phyloP scores from a whole-genome alignment of 1,284 basidiomycete species.

The Veloboletus limbatus region DNA sequence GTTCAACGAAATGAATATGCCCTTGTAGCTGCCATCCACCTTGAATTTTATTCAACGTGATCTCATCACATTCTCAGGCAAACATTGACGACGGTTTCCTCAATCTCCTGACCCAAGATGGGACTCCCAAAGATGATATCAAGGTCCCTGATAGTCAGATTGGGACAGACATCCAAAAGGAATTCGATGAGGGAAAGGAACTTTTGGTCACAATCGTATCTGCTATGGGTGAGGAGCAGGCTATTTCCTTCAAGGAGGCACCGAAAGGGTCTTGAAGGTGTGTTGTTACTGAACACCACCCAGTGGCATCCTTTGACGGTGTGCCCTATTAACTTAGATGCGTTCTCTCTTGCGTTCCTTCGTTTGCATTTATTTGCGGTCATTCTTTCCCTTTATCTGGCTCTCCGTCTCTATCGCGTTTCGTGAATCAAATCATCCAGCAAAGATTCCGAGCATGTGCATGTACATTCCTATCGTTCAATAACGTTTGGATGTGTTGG shows the following conservation, averaged over 20 bases:
- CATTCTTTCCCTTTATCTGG: slow-evolving; percentile 4
- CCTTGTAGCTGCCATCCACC: slow-evolving; percentile 55
- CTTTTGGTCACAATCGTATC: slow-evolving; percentile 85
- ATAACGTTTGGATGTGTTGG: slow-evolving; percentile 28
- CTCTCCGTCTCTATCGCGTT: slow-evolving; percentile 9
- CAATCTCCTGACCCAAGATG: slow-evolving; percentile 90
- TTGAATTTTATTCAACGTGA: slow-evolving; percentile 2
- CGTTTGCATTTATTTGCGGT: slow-evolving; percentile 21
- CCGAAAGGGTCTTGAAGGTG: slow-evolving; percentile 53
- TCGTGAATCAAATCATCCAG: slow-evolving; percentile 18
- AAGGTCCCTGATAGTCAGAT: slow-evolving; percentile 86
- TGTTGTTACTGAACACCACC: slow-evolving; percentile 1
- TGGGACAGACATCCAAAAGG: slow-evolving; percentile 70
- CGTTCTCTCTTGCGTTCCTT: slow-evolving; percentile 5
- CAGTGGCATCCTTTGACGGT: not conserved
- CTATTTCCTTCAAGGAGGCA: slow-evolving; percentile 84
- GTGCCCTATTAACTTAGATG: not conserved
- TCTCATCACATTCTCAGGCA: slow-evolving; percentile 44
- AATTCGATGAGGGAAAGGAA: slow-evolving; percentile 89
- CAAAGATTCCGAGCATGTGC: slow-evolving; percentile 23
- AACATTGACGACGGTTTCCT: slow-evolving; percentile 91
- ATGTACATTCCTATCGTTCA: slow-evolving; percentile 30
- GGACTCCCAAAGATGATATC: slow-evolving; percentile 91
- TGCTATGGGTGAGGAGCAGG: slow-evolving; percentile 93
- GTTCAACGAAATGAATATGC: slow-evolving; percentile 90